phyloP scores from a whole-genome alignment of 192 early-diverging fungal species.

The Funneliformis mosseae region DNA sequence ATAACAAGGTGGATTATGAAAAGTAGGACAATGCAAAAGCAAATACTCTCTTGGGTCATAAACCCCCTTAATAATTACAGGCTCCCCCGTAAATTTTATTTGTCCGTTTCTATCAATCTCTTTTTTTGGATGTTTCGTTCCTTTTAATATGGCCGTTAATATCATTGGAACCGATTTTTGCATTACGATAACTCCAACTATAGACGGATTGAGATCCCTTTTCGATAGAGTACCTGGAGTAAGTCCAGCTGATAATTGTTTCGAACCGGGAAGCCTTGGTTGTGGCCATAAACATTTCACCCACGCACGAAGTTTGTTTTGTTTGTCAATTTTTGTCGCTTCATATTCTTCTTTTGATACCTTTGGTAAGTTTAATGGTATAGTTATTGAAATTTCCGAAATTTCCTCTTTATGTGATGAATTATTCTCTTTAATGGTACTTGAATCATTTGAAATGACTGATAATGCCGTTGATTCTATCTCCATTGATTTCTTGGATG shows the following conservation, averaged over 20 bases:
- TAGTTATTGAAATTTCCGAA: background rate
- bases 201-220: background rate
- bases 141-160: background rate
- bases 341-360: background rate
- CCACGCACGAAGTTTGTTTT: background rate
- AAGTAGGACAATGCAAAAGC: slow-evolving; percentile 15
- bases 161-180: background rate
- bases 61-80: background rate
- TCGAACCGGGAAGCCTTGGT: background rate
- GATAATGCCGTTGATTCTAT: background rate
- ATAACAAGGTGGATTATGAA: background rate
- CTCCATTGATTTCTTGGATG: background rate
- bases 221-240: background rate
- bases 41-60: background rate
- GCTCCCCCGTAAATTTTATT: background rate
- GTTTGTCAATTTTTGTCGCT: background rate
- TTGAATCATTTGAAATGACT: background rate
- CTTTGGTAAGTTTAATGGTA: background rate
- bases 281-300: slow-evolving; percentile 5
- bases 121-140: background rate
- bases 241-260: background rate
- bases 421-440: background rate
- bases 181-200: background rate
- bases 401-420: background rate
- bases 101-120: background rate